Base-by-base conservation (phyloP, 2,329 filamentous ascomycete species). In the Pseudogymnoascus sp. region DNA sequence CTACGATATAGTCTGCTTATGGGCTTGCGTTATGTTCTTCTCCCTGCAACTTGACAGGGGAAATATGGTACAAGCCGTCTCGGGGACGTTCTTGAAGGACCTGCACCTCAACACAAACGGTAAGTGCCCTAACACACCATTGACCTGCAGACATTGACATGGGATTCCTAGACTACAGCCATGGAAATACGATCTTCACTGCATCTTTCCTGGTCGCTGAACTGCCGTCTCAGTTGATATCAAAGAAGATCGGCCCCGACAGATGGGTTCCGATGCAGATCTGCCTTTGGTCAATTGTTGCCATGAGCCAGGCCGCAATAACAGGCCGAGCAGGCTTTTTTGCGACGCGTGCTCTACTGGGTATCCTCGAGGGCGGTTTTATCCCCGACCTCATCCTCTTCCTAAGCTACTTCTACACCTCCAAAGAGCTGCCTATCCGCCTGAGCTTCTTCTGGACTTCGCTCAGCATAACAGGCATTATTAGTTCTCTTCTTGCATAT, bases 351-450 rank as follows among this genome's bases (percentile, higher is more conserved):
- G 76, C 82, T 4, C 68, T 84, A 14, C 78, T 85, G 12, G 82
- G 82, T 0, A 70, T 81, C 2, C 81, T 78, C 56, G 81, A 83
- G 71, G 83, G 83, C 22, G 84, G 84, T 0, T 88, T 88, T 66
- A 87, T 88, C 60, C 84, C 84, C 0, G 84, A 86, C 64, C 84
- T 84, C 22, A 82, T 89, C 12, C 76, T 89, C 0, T 91, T 88
- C 73, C 78, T 91, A 4, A 87, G 84, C 3, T 92, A 92, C 73
- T 93, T 88, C 74, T 93, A 91, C 76, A 91, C 84, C 53, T 84
- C 84, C 0, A 80, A 80, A 61, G 89, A 92, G 71, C 77, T 93
- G 0, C 87, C 89, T 0, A 81, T 82, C 10, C 82, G 89, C 1
- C 75, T 92, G 16, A 84, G 84, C 67, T 84, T 80, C 73, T 91